These are phyloP conservation scores for Cylindrotheca fusiformis DNA, from an alignment of 108 stramenopile species.

Conservation along the genomic window DNA sequence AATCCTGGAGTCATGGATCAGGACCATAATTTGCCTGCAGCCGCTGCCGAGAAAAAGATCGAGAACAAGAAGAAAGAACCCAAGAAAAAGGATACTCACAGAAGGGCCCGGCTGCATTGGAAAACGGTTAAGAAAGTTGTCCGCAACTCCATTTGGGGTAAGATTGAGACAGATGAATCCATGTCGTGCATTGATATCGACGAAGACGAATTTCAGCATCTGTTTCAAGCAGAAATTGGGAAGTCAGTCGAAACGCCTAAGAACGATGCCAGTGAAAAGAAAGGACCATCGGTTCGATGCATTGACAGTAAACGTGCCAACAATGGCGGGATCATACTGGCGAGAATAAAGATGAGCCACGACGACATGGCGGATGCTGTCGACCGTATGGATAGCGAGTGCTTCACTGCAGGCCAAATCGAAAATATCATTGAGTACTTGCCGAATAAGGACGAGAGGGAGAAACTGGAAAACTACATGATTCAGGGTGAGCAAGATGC, in stretches of 20 bases:
- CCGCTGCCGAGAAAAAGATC: constrained; percentile 26
- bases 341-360: constrained; percentile 82
- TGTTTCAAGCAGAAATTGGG: constrained; percentile 76
- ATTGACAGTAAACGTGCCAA: constrained; percentile 90
- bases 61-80: constrained; percentile 23
- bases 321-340: constrained; percentile 91
- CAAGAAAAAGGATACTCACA: constrained; percentile 65
- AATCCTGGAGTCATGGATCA: constrained; percentile 77
- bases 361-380: constrained; percentile 84
- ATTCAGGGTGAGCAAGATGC: constrained; percentile 64
- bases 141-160: constrained; percentile 83
- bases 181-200: constrained; percentile 77
- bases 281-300: constrained; percentile 62
- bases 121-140: constrained; percentile 68
- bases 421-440: constrained; percentile 86
- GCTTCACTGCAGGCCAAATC: constrained; percentile 77
- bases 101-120: constrained; percentile 89
- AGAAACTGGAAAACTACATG: constrained; percentile 73
- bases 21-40: constrained; percentile 78
- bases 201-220: constrained; percentile 73
- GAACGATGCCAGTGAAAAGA: constrained; percentile 6
- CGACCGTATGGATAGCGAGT: constrained; percentile 69
- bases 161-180: constrained; percentile 71
- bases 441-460: constrained; percentile 77
- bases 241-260: constrained; percentile 6